Conservation (phyloP, 2,329 filamentous ascomycete genomes). For the Cryphonectria japonica region DNA sequence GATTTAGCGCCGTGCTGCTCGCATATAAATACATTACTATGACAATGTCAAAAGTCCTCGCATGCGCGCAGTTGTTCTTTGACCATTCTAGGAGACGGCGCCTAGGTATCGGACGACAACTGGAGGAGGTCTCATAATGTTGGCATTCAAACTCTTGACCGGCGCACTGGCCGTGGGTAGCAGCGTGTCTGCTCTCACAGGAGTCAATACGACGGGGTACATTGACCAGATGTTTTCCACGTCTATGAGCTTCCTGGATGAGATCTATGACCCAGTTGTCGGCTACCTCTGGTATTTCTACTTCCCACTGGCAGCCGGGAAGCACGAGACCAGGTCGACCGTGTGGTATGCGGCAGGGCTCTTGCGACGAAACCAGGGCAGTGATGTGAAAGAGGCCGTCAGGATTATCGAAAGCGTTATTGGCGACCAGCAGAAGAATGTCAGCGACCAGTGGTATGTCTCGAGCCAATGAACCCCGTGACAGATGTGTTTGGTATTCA, state of each 20-base stretch:
- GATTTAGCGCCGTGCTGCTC: background rate
- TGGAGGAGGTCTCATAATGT: constrained; percentile 15
- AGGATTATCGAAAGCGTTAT: constrained; percentile 60
- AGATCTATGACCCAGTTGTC: constrained; percentile 54
- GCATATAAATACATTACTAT: constrained; percentile 11
- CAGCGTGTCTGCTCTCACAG: constrained; percentile 14
- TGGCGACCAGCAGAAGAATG: constrained; percentile 54
- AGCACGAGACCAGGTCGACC: constrained; percentile 61
- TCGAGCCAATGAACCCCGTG: background rate
- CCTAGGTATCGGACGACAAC: background rate
- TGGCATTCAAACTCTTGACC: constrained; percentile 11
- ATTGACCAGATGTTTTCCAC: constrained; percentile 44
- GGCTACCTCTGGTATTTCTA: constrained; percentile 58
- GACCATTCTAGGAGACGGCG: background rate
- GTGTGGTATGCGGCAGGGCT: constrained; percentile 64
- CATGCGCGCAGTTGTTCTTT: no score
- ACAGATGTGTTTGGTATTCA: no score
- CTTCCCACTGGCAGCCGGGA: constrained; percentile 49
- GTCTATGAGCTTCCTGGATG: constrained; percentile 60
- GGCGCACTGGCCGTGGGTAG: constrained; percentile 18
- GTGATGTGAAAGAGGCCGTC: constrained; percentile 54
- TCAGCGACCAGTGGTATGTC: constrained; percentile 57
- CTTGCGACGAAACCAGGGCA: constrained; percentile 55
- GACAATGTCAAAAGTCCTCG: background rate
- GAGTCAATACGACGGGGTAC: constrained; percentile 22